Evolutionary conservation across 225 moss, liverwort and hornwort genomes (phyloP).

Genomic region (Sphagnum contortum): DNA sequence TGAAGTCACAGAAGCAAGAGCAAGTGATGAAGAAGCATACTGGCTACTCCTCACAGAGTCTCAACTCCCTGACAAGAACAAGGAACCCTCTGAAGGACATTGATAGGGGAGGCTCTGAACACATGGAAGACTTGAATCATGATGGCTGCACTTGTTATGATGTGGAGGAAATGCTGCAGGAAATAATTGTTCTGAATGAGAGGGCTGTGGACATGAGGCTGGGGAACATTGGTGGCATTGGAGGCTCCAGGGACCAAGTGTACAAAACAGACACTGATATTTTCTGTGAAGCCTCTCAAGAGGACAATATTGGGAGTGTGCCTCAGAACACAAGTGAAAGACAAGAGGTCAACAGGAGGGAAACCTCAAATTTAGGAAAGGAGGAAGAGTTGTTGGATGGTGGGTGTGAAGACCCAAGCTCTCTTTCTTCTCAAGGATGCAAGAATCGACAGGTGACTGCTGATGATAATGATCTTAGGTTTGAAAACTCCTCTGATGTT

Average conservation of each 20-base stretch:
- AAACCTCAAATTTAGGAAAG: neutral
- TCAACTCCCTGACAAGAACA: conserved; percentile 14
- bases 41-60: conserved; percentile 7
- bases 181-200: too few species aligned
- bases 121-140: conserved; percentile 33
- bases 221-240: too few species aligned
- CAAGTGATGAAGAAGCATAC: conserved; percentile 5
- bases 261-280: too few species aligned
- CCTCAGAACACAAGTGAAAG: too few species aligned
- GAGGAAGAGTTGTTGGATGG: conserved; percentile 1
- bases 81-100: too few species aligned
- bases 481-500: neutral
- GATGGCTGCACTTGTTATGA: neutral
- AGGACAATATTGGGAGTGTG: too few species aligned
- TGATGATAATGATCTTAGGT: neutral
- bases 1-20: conserved; percentile 11
- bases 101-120: conserved; percentile 4
- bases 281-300: too few species aligned
- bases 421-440: neutral
- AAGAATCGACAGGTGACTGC: neutral
- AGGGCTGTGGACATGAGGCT: too few species aligned
- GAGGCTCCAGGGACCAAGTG: too few species aligned
- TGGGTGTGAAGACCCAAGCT: neutral
- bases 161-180: too few species aligned
- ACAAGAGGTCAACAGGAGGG: neutral